Conservation (phyloP, 176 grass and related monocot genomes). For the Oryza meridionalis region DNA sequence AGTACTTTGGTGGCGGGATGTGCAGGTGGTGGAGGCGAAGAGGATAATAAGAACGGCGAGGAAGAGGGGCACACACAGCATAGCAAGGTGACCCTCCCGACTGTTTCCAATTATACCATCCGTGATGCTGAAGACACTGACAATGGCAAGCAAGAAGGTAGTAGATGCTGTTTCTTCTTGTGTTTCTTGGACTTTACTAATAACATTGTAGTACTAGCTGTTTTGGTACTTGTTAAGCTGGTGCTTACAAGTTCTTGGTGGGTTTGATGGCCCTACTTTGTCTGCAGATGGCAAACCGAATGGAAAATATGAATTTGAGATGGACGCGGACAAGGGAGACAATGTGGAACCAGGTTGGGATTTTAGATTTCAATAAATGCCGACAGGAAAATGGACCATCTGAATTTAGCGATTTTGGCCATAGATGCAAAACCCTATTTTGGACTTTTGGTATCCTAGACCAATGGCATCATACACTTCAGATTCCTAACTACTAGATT, state of each 20-base stretch:
- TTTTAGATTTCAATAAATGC: not conserved
- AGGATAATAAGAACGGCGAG: conserved; percentile 19
- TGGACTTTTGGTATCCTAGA: not conserved
- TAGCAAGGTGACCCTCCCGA: conserved; percentile 72
- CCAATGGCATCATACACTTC: not conserved
- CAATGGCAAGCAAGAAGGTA: conserved; percentile 55
- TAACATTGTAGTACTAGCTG: not conserved
- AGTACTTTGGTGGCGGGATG: conserved; percentile 42
- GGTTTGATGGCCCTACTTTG: conserved; percentile 14
- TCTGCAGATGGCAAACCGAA: conserved; percentile 36
- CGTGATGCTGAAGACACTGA: conserved; percentile 56
- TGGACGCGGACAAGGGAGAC: not conserved
- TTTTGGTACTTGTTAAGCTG: conserved; percentile 8
- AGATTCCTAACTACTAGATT: not conserved
- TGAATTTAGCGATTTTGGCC: conserved; percentile 8
- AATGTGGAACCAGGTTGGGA: conserved; percentile 39
- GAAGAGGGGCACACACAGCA: conserved; percentile 47
- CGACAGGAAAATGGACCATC: conserved; percentile 8
- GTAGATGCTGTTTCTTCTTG: not conserved
- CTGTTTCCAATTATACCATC: conserved; percentile 87
- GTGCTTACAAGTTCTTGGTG: conserved; percentile 26
- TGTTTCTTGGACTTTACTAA: conserved; percentile 18
- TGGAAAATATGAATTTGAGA: conserved; percentile 11
- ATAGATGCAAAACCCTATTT: not conserved
- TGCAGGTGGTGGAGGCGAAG: conserved; percentile 42